phyloP scores from a whole-genome alignment of 108 stramenopile genomes.

The Schizochytrium sp. region DNA sequence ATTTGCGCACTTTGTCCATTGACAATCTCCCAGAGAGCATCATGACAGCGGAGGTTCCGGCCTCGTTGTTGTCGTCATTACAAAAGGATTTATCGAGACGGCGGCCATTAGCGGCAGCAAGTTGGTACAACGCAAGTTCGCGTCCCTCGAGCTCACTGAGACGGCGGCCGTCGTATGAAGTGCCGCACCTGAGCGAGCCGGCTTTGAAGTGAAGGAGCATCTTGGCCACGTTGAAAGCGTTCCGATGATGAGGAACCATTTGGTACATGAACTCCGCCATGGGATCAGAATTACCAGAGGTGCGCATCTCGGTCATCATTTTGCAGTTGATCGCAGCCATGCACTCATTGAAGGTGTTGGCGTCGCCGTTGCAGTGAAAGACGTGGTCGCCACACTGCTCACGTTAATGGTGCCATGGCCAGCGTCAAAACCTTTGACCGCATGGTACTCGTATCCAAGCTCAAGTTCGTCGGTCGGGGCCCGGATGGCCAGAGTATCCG shows the following conservation, averaged over 20 bases:
- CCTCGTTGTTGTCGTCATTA: constrained; percentile 41
- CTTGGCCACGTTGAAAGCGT: constrained; percentile 85
- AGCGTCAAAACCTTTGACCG: constrained; percentile 41
- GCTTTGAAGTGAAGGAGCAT: constrained; percentile 39
- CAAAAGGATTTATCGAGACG: constrained; percentile 31
- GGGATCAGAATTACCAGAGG: constrained; percentile 11
- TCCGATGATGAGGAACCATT: constrained; percentile 85
- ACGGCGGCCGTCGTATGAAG: not conserved
- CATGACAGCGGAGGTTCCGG: constrained; percentile 40
- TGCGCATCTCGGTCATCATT: constrained; percentile 39
- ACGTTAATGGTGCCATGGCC: constrained; percentile 56
- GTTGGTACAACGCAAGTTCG: not conserved
- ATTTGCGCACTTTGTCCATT: constrained; percentile 69
- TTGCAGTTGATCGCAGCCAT: constrained; percentile 42
- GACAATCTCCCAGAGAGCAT: constrained; percentile 55
- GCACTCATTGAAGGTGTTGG: constrained; percentile 36
- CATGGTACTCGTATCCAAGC: constrained; percentile 49
- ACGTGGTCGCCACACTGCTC: constrained; percentile 29
- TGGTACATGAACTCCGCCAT: constrained; percentile 56
- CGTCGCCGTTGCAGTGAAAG: constrained; percentile 32
- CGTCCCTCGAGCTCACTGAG: not conserved
- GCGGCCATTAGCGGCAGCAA: not conserved
- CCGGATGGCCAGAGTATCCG: constrained; percentile 31
- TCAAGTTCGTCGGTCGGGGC: constrained; percentile 30
- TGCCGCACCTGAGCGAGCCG: not conserved